Base-by-base conservation (phyloP, 106 monocot genomes). In the Dendrobium catenatum region DNA sequence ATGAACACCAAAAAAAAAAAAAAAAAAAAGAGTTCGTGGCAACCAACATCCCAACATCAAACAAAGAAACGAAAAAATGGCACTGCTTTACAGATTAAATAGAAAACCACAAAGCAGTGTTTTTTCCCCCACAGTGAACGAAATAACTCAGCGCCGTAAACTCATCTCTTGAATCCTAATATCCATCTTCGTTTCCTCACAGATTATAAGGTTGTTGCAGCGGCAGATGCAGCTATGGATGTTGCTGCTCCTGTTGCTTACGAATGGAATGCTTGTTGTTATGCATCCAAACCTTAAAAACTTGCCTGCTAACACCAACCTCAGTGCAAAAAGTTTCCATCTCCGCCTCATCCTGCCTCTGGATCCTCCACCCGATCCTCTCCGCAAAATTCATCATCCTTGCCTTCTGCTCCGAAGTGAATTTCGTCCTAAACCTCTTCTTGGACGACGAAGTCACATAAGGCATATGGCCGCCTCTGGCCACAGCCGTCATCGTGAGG, bases 261-360 rank as follows among this genome's bases (percentile, higher is more conserved):
- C 73, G 55, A n/a, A 76, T 31, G 33, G 77, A 81, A 67, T 83
- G 86, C 85, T 93, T 93, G 83, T 90, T 93, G 73, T 90, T 93
- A 72, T 93, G 88, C 93, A 90, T 93, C 90, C 93, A 90, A 16
- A 90, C 93, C 83, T 93, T 90, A 66, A 93, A 78, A 40, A 89
- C 93, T 19, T 85, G 86, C 42, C 90, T 58, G 73, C 66, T 72
- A 26, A 92, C 86, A 5, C 88, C 86, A 31, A 86, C 77, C 80
- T 89, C 86, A 27, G 77, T 29, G 84, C 92, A 92, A 78, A 90
- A 88, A 33, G 73, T 66, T 31, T 90, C 86, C 44, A 88, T 64
- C 19, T 82, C 82, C 2, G 18, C 82, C 27, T 89, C 89, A 47
- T 92, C 88, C 54, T 80, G 82, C 77, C 84, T 78, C 59, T 93